These are phyloP conservation scores for Aspergillus spinulosporus DNA, from an alignment of 2,329 filamentous ascomycete genomes.

Conservation along the genomic window DNA sequence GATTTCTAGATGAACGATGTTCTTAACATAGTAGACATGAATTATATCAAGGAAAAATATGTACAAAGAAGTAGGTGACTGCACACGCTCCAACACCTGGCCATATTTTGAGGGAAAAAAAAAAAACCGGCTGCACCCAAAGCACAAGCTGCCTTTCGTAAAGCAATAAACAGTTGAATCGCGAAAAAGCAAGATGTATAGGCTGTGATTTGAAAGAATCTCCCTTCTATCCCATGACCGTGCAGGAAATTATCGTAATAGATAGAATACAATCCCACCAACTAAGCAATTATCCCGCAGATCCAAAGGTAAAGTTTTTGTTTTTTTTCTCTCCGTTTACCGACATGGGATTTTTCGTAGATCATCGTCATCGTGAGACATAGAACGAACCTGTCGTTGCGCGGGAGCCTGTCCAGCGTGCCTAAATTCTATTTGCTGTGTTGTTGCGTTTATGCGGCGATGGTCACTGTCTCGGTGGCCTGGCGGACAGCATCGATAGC, in stretches of 20 bases:
- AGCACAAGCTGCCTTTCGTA: constrained; percentile 8
- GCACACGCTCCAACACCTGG: constrained; percentile 26
- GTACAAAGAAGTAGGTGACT: constrained; percentile 19
- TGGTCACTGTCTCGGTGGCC: constrained; percentile 27
- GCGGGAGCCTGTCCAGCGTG: constrained; percentile 17
- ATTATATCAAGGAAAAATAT: constrained; percentile 17
- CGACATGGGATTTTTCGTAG: constrained; percentile 17
- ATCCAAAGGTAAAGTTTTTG: constrained; percentile 13
- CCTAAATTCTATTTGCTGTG: constrained; percentile 5
- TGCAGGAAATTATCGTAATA: constrained; percentile 6
- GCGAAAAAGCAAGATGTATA: constrained; percentile 11
- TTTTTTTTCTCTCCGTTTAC: constrained; percentile 3
- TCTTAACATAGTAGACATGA: background rate
- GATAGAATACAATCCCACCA: constrained; percentile 12
- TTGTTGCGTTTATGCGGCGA: constrained; percentile 29
- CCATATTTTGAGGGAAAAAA: constrained; percentile 14
- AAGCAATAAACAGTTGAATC: constrained; percentile 1
- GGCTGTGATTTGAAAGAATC: constrained; percentile 2
- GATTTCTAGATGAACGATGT: no score
- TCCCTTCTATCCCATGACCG: constrained; percentile 9
- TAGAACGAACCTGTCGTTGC: constrained; percentile 8
- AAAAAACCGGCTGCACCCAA: constrained; percentile 19
- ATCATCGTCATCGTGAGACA: constrained; percentile 22
- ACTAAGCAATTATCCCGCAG: constrained; percentile 2
- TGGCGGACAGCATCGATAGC: constrained; percentile 51